phyloP scores from a whole-genome alignment of 139 green algal genomes.

The Closterium sp. region DNA sequence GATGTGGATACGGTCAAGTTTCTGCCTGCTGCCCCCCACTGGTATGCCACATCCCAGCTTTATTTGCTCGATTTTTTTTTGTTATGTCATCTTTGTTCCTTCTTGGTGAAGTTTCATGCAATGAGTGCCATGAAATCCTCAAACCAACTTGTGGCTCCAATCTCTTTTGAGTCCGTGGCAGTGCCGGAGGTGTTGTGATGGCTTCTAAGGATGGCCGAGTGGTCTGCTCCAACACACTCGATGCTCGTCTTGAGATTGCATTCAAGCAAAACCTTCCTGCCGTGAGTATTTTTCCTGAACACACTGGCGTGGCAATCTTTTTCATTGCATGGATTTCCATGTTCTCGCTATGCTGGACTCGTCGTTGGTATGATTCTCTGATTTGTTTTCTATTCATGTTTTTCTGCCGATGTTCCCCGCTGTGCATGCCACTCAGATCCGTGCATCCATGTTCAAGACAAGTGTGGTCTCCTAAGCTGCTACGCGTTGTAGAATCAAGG shows the following conservation, averaged over 20 bases:
- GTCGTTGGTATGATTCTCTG: background rate
- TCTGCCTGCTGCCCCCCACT: slow-evolving; percentile 28
- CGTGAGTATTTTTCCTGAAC: slow-evolving; percentile 16
- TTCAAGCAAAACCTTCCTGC: slow-evolving; percentile 52
- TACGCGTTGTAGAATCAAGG: background rate
- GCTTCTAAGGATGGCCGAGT: slow-evolving; percentile 81
- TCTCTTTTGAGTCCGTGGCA: slow-evolving; percentile 51
- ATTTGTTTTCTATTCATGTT: background rate
- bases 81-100: no score
- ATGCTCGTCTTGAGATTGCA: slow-evolving; percentile 62
- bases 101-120: no score
- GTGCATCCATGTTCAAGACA: slow-evolving; percentile 18
- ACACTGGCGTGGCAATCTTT: background rate
- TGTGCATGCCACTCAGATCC: slow-evolving; percentile 14
- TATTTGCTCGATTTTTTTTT: no score
- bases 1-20: slow-evolving; percentile 71
- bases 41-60: background rate
- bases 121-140: background rate
- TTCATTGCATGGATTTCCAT: background rate
- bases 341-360: background rate
- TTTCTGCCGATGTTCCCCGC: background rate
- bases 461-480: slow-evolving; percentile 10
- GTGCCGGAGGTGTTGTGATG: slow-evolving; percentile 86
- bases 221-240: slow-evolving; percentile 91
- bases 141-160: background rate